Evolutionary conservation across 2,329 filamentous ascomycete genomes (phyloP), one percentile per base, ranked within the genome.

Genomic region (Penicillium sp.): DNA sequence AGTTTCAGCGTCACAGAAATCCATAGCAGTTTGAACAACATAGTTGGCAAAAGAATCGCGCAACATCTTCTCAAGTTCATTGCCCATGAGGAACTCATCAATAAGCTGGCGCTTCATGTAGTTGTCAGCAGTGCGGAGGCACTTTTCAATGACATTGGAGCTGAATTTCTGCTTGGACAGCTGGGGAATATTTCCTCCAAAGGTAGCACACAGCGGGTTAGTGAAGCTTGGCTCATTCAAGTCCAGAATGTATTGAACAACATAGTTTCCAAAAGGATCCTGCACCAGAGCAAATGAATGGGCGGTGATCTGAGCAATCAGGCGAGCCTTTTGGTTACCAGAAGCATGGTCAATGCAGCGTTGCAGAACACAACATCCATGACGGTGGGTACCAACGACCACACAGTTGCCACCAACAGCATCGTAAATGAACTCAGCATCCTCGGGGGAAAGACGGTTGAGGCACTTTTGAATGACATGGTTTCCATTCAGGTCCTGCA

Each of bases 401-500:
- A 97, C 83, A 71, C 92, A 96, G 71, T 94, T 83, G 51, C 82
- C 82, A 60, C 92, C 93, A 61, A 97, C 94, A 49, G 93, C 92
- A 67, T 94, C 89, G 67, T 97, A 97, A 71, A 99, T 97, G 81
- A 99, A 99, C 72, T 96, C 88, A 11, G 92, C 91, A 72, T 97
- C 90, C 47, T 84, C 78, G 1, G 91, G 82, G 60, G 86, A 88
- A 38, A 99, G 87, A 74, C 96, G 95, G 78, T 97, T 99, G 50
- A 99, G 84, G 69, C 94, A 99, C 78, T 99, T 99, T 77, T 99
- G 94, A 61, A 99, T 97, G 67, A 99, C 94, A 68, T 99, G 94
- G 68, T 99, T 99, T 73, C 94, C 94, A 70, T 99, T 99, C 49
- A 99, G 82, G 67, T 99, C 94, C 73, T 99, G 92, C 58, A 99